Evolutionary conservation across 78 protist species (phyloP).

Genomic region (Emiliania huxleyi): DNA sequence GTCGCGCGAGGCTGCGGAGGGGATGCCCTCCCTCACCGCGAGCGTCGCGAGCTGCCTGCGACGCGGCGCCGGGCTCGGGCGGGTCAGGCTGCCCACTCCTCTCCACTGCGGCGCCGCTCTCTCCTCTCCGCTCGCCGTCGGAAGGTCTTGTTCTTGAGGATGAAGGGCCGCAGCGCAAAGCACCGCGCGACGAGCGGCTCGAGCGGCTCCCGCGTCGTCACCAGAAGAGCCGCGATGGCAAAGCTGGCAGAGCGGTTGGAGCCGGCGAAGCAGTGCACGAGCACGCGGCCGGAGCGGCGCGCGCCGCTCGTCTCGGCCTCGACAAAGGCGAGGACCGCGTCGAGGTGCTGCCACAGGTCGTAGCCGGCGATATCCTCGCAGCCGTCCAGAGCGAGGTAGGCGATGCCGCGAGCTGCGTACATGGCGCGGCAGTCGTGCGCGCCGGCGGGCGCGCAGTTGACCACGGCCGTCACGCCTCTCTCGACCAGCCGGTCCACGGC

Average conservation of each 20-base stretch:
- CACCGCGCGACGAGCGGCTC: not conserved
- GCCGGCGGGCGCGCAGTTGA: not conserved
- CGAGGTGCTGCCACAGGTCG: not conserved
- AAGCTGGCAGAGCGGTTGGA: not conserved
- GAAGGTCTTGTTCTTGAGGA: not conserved
- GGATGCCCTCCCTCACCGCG: no score
- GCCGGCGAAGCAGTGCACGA: not conserved
- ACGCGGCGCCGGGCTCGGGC: no score
- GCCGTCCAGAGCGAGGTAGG: not conserved
- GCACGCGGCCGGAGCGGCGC: not conserved
- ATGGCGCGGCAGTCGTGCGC: not conserved
- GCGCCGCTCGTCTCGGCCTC: not conserved
- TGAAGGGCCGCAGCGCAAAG: not conserved
- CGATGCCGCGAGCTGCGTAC: not conserved
- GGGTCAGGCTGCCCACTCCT: no score
- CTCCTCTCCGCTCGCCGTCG: no score
- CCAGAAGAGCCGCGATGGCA: not conserved
- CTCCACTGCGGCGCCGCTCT: no score
- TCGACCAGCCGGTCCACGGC: not conserved
- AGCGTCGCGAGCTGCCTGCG: no score
- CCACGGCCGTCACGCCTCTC: not conserved
- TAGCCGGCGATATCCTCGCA: not conserved
- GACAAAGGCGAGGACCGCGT: not conserved
- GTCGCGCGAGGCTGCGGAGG: no score
- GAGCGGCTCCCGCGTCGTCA: not conserved